Evolutionary conservation across 257 asterid species (phyloP).

Genomic region (Sherardia arvensis): DNA sequence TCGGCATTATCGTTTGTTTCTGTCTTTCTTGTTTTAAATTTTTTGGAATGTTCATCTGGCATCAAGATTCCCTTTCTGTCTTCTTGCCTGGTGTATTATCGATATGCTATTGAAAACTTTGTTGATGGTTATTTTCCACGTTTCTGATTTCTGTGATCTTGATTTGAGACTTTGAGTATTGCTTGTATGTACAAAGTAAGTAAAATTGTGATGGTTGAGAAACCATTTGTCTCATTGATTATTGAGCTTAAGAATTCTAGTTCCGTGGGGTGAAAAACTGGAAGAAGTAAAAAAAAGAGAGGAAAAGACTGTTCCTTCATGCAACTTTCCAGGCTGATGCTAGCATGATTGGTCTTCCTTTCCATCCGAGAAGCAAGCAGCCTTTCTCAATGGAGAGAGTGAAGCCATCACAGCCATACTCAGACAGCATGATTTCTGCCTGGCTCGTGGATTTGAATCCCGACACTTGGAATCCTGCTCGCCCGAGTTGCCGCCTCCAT

Average conservation of each 20-base stretch:
- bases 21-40: background rate
- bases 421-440: slow-evolving; percentile 24
- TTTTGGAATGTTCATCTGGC: background rate
- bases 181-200: background rate
- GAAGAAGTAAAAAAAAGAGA: background rate
- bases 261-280: background rate
- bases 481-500: slow-evolving; percentile 50
- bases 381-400: slow-evolving; percentile 43
- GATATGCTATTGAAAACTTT: background rate
- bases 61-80: background rate
- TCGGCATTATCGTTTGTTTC: background rate
- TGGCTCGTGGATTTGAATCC: slow-evolving; percentile 32
- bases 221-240: background rate
- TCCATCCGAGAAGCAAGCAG: slow-evolving; percentile 60
- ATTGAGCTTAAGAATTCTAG: background rate
- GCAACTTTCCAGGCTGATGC: slow-evolving; percentile 49
- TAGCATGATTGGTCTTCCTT: slow-evolving; percentile 55
- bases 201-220: background rate
- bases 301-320: background rate
- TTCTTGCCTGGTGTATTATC: background rate
- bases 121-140: too few species aligned
- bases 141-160: background rate
- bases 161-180: background rate
- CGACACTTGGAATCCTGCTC: slow-evolving; percentile 41
- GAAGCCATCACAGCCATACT: slow-evolving; percentile 39